Conservation (phyloP, 768 basidiomycete genomes). For the Lentinula sp. region DNA sequence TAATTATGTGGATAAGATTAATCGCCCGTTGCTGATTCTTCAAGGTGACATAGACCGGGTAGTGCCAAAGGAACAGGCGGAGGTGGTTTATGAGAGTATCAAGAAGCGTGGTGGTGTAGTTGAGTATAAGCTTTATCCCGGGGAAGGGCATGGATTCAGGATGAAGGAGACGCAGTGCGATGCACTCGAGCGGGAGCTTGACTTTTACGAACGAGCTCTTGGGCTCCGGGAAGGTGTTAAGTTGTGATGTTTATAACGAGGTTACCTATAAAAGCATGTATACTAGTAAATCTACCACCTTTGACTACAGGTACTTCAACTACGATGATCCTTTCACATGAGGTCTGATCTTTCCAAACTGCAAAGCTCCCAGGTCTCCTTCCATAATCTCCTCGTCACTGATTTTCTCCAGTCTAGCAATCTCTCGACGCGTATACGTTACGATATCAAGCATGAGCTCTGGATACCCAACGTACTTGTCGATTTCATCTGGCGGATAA, state of each 20-base stretch:
- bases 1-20: slow-evolving; percentile 43
- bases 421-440: slow-evolving; percentile 65
- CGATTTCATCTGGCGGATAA: slow-evolving; percentile 51
- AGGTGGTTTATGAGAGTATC: slow-evolving; percentile 35
- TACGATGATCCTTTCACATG: not conserved
- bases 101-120: slow-evolving; percentile 29
- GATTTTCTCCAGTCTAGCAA: slow-evolving; percentile 55
- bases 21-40: slow-evolving; percentile 42
- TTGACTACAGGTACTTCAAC: not conserved
- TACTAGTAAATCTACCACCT: not conserved
- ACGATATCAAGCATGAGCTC: slow-evolving; percentile 69
- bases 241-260: not conserved
- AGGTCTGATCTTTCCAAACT: slow-evolving; percentile 29
- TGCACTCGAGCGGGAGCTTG: slow-evolving; percentile 34
- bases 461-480: slow-evolving; percentile 69
- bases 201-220: slow-evolving; percentile 33
- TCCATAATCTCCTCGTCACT: slow-evolving; percentile 37
- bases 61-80: slow-evolving; percentile 49
- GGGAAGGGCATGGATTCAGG: slow-evolving; percentile 46
- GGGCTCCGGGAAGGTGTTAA: not conserved
- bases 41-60: slow-evolving; percentile 38
- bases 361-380: slow-evolving; percentile 29
- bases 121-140: slow-evolving; percentile 40
- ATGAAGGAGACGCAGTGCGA: slow-evolving; percentile 33
- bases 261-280: not conserved